Evolutionary conservation across 2,329 filamentous ascomycete species (phyloP).

Genomic region (Fusarium sambucinum): DNA sequence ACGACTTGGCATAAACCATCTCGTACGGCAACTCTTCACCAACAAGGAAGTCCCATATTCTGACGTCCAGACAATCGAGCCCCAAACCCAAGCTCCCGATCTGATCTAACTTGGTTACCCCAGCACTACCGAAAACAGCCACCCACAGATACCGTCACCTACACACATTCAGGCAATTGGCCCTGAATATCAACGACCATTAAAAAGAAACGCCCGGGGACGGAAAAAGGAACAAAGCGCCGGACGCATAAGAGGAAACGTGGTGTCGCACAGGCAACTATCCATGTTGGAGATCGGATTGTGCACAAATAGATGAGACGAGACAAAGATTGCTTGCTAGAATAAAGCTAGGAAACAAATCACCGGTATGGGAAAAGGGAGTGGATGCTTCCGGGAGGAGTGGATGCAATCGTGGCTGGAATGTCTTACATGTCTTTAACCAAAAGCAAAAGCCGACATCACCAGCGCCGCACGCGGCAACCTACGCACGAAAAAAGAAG

Average conservation of each 20-base stretch:
- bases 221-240: not conserved
- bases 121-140: slow-evolving; percentile 22
- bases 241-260: not conserved
- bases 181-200: slow-evolving; percentile 25
- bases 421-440: slow-evolving; percentile 30
- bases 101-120: not conserved
- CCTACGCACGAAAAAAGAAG: not conserved
- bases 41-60: not conserved
- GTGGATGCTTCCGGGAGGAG: slow-evolving; percentile 32
- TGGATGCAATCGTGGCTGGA: slow-evolving; percentile 37
- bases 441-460: slow-evolving; percentile 13
- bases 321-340: not conserved
- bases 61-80: not conserved
- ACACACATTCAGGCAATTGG: slow-evolving; percentile 4
- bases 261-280: not conserved
- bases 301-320: slow-evolving; percentile 1
- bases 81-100: not conserved
- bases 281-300: not conserved
- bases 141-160: slow-evolving; percentile 1
- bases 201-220: not conserved
- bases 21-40: not conserved
- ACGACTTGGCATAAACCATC: not conserved
- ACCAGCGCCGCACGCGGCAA: slow-evolving; percentile 26
- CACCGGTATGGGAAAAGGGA: slow-evolving; percentile 9
- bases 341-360: no score